Evolutionary conservation across 208 protist species (phyloP).

Genomic region (Acanthamoeba royreba): DNA sequence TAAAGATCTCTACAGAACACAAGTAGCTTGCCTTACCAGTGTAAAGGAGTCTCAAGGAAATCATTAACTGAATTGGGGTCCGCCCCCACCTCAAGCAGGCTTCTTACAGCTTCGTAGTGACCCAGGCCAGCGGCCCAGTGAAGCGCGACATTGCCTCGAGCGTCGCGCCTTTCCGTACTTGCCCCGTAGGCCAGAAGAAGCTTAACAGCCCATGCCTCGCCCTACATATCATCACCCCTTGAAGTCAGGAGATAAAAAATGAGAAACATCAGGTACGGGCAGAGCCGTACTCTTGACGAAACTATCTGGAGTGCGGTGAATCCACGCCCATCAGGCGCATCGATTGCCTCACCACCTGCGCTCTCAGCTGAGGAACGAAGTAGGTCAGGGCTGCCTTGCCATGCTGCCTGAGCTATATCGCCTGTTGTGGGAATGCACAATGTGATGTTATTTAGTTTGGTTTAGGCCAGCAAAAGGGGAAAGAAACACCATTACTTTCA

Average conservation of each 20-base stretch:
- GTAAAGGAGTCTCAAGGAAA: neutral
- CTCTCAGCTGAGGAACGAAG: neutral
- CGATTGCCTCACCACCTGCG: neutral
- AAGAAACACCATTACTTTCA: neutral
- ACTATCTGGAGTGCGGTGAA: neutral
- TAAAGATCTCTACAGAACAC: neutral
- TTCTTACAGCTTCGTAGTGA: neutral
- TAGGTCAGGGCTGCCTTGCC: neutral
- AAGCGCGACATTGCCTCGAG: slow-evolving; percentile 32
- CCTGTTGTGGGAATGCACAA: neutral
- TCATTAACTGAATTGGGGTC: neutral
- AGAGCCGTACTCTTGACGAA: neutral
- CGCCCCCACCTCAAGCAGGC: neutral
- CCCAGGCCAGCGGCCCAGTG: slow-evolving; percentile 18
- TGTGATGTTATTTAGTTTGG: neutral
- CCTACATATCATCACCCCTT: neutral
- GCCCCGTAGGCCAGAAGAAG: neutral
- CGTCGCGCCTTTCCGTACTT: neutral
- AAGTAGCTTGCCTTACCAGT: neutral
- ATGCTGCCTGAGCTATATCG: neutral
- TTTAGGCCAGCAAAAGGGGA: neutral
- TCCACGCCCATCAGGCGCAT: neutral
- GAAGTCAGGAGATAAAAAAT: neutral
- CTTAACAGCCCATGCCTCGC: neutral
- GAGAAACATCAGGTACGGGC: neutral